Evolutionary conservation across 2,329 filamentous ascomycete species (phyloP), one percentile per base, ranked within the genome.

Genomic region (Trichoderma sp.): DNA sequence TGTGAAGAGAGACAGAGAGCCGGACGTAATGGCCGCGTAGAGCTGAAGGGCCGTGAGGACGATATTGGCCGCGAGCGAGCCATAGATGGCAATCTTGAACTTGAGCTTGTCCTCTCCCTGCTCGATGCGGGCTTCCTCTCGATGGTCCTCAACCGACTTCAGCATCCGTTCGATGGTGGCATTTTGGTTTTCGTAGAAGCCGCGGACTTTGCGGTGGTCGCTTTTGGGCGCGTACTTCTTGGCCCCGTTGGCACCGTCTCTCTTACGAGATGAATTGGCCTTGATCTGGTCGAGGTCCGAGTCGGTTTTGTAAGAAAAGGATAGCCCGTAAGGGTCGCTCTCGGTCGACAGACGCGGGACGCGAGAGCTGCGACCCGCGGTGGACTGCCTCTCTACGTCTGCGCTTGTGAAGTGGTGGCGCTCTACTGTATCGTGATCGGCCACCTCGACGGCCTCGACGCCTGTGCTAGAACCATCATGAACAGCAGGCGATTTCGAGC

Each of bases 1-100:
- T 18, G 97, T 98, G 86, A 98, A 98, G 64, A 99, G 91, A 6
- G 96, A 98, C 45, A 98, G 89, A n/a, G 95, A 98, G 64, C 93
- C 92, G 0, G 95, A 98, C 0, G 93, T 91, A 63, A 94, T 90
- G 77, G 97, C 97, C 60, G 93, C 97, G 82, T 97, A 99, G 50
- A 98, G 87, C 84, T 99, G 97, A 21, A 99, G 88, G 4, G 88
- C 88, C 0, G 95, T 91, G 6, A 99, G 89, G 33, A 93, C 77
- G 75, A 98, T 83, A 80, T 98, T 98, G 76, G 95, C 96, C 1
- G 86, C 90, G 79, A 98, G 94, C 50, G 90, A 92, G 18, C 90
- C 91, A 82, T 88, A 91, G 12, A 92, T 87, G 50, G 90, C 90
- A 77, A 92, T 93, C 80, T 90, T 90, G 85, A 90, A 92, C 81